These are phyloP conservation scores for Mycena rosella DNA, from an alignment of 768 basidiomycete genomes.

Conservation along the genomic window DNA sequence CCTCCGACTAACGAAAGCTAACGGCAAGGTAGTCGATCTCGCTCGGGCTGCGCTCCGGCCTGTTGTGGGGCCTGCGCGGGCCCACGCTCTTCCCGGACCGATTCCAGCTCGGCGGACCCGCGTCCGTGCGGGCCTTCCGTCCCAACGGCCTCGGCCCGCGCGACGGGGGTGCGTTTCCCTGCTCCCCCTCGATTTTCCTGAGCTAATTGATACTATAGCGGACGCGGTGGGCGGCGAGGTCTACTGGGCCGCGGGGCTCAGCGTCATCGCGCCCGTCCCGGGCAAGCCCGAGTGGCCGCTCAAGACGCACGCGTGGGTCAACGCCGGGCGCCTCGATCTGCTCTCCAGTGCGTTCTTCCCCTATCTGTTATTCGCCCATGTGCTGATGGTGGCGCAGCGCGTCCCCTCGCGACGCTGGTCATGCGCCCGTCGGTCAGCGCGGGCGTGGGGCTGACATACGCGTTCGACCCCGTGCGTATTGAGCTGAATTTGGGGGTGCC, in stretches of 20 bases:
- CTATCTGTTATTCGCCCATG: conserved; percentile 7
- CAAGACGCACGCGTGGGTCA: conserved; percentile 84
- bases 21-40: conserved; percentile 67
- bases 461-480: conserved; percentile 85
- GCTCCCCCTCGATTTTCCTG: not conserved
- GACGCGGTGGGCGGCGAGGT: conserved; percentile 89
- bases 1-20: conserved; percentile 4
- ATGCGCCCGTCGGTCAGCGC: conserved; percentile 78
- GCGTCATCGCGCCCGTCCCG: conserved; percentile 82
- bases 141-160: conserved; percentile 82
- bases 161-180: conserved; percentile 66
- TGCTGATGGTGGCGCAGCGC: conserved; percentile 42
- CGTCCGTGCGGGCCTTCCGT: conserved; percentile 83
- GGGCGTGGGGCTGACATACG: conserved; percentile 87
- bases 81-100: conserved; percentile 82
- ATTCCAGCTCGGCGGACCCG: conserved; percentile 94
- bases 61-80: conserved; percentile 72
- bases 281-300: conserved; percentile 85
- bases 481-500: conserved; percentile 93
- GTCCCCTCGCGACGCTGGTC: conserved; percentile 54
- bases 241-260: conserved; percentile 83
- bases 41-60: conserved; percentile 76
- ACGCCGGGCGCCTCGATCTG: conserved; percentile 79
- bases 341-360: not conserved
- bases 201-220: conserved; percentile 54